These are phyloP conservation scores for Saturnispora galanensis DNA, from an alignment of 805 yeast genomes.

Conservation along the genomic window DNA sequence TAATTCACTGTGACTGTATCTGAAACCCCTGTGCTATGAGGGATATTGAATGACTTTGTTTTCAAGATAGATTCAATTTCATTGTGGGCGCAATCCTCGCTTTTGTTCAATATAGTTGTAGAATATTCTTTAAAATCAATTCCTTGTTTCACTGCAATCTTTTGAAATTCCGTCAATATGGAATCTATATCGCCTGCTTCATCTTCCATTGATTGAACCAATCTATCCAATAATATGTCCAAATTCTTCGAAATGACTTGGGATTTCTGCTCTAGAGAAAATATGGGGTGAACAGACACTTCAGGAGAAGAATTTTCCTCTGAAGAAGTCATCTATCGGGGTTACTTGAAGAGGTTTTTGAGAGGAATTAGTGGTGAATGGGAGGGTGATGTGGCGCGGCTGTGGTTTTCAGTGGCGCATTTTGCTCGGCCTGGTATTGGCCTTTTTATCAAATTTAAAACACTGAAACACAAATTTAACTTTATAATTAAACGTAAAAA, in stretches of 20 bases:
- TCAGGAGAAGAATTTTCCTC: neutral
- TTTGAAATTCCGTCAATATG: slow-evolving; percentile 6
- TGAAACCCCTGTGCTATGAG: neutral
- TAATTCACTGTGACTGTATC: neutral
- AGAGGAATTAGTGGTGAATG: too few species aligned
- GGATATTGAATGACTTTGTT: neutral
- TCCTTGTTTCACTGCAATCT: slow-evolving; percentile 4
- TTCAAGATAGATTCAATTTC: slow-evolving; percentile 1
- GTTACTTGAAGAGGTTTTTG: neutral
- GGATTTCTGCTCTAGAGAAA: neutral
- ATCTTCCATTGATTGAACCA: slow-evolving; percentile 23
- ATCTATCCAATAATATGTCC: slow-evolving; percentile 19
- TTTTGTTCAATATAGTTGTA: neutral
- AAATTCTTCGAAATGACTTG: slow-evolving; percentile 6
- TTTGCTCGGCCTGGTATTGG: too few species aligned
- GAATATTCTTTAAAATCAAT: neutral
- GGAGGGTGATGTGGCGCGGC: too few species aligned
- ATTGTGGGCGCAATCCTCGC: neutral
- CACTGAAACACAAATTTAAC: too few species aligned
- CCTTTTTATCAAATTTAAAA: too few species aligned
- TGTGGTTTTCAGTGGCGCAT: too few species aligned
- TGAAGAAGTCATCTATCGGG: neutral
- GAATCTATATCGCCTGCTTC: slow-evolving; percentile 19
- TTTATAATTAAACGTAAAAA: too few species aligned
- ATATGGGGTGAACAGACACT: slow-evolving; percentile 4